A percentile compares a stretch with the other conserved stretches of the same genome.
These are phyloP conservation scores for Fusarium hainanense DNA, from an alignment of 2,329 filamentous ascomycete species.

Conservation along the genomic window DNA sequence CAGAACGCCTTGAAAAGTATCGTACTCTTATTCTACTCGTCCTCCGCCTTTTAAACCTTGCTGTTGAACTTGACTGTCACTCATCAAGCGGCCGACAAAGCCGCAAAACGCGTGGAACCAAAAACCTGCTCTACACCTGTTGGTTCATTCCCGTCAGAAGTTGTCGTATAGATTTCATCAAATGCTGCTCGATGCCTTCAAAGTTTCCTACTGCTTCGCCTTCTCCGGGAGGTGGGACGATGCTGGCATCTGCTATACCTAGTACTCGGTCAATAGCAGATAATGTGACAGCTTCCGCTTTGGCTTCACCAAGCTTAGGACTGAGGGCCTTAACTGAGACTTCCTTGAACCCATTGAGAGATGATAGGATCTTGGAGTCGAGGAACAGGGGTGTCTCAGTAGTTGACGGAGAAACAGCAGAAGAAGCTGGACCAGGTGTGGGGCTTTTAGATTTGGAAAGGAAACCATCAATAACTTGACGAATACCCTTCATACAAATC, in stretches of 20 bases:
- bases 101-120: background rate
- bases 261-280: constrained; percentile 64
- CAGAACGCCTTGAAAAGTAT: constrained; percentile 43
- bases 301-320: constrained; percentile 53
- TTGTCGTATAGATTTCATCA: constrained; percentile 55
- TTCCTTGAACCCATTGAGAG: constrained; percentile 59
- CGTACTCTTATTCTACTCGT: constrained; percentile 19
- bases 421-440: constrained; percentile 46
- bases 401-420: constrained; percentile 40
- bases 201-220: constrained; percentile 51
- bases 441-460: constrained; percentile 50
- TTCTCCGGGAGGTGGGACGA: constrained; percentile 50
- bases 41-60: constrained; percentile 13
- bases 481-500: constrained; percentile 58
- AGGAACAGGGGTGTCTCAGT: constrained; percentile 48
- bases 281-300: constrained; percentile 60
- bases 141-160: constrained; percentile 56
- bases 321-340: constrained; percentile 58
- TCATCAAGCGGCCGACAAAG: background rate
- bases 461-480: constrained; percentile 58
- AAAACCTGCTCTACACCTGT: constrained; percentile 45
- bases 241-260: constrained; percentile 59
- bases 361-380: constrained; percentile 55
- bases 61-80: background rate
- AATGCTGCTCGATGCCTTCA: constrained; percentile 55